phyloP scores from a whole-genome alignment of 495 filamentous ascomycete species.

The Thozetella sp. region DNA sequence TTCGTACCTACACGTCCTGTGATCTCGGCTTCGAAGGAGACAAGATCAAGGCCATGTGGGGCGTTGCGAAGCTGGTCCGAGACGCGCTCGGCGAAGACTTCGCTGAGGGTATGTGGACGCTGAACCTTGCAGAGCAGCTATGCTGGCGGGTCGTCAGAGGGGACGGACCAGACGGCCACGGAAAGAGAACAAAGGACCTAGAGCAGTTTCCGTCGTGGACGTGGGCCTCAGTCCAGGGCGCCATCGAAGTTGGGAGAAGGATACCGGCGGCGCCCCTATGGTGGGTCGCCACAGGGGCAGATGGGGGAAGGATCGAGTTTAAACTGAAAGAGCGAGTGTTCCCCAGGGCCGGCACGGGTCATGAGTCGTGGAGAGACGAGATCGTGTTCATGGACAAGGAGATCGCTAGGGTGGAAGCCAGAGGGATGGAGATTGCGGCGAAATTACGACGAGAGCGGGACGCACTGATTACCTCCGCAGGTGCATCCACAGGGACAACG shows the following conservation, averaged over 20 bases:
- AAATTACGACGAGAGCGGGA: background rate
- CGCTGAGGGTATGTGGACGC: constrained; percentile 8
- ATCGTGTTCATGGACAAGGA: constrained; percentile 1
- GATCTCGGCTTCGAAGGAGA: constrained; percentile 4
- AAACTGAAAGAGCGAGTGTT: background rate
- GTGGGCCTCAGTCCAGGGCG: constrained; percentile 4
- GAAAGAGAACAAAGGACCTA: background rate
- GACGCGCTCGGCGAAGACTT: constrained; percentile 11
- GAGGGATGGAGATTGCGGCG: background rate
- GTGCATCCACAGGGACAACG: background rate
- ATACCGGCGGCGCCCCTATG: background rate
- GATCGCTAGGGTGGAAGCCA: constrained; percentile 1
- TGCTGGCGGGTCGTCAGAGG: constrained; percentile 9
- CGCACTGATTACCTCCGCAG: too few relatives aligned
- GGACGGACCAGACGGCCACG: background rate
- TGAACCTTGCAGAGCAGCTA: constrained; percentile 6
- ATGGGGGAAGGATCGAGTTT: background rate
- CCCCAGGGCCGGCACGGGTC: background rate
- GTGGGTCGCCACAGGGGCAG: background rate
- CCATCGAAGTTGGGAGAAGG: background rate
- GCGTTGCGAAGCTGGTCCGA: constrained; percentile 14
- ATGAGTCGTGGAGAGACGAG: background rate
- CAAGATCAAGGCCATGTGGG: constrained; percentile 13
- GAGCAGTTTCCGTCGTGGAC: constrained; percentile 3
- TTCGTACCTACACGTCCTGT: constrained; percentile 12